phyloP scores from a whole-genome alignment of 192 early-diverging fungal species.

The Coemansia erecta region DNA sequence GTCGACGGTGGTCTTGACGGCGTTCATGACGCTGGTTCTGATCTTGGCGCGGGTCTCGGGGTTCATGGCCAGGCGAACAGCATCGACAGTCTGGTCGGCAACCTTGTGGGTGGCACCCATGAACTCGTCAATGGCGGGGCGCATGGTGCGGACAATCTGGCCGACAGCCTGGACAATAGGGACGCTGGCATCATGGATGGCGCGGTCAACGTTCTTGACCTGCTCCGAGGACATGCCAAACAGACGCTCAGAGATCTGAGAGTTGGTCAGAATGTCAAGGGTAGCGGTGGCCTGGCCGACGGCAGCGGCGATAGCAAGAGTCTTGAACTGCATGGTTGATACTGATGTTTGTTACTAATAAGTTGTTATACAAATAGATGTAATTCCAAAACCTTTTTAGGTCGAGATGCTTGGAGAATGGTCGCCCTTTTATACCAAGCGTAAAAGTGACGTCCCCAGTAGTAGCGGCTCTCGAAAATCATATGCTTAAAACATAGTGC shows the following conservation, averaged over 20 bases:
- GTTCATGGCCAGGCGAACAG: conserved; percentile 46
- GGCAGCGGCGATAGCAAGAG: conserved; percentile 43
- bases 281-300: conserved; percentile 53
- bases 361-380: too few relatives aligned
- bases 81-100: conserved; percentile 38
- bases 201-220: conserved; percentile 53
- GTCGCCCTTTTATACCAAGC: background rate
- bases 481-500: too few relatives aligned
- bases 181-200: conserved; percentile 48
- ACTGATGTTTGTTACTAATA: too few relatives aligned
- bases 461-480: background rate
- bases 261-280: conserved; percentile 47
- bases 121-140: conserved; percentile 43
- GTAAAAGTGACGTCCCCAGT: background rate
- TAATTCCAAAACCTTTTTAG: too few relatives aligned
- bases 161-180: conserved; percentile 48
- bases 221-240: conserved; percentile 49
- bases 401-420: background rate
- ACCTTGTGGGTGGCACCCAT: conserved; percentile 37
- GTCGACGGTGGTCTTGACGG: conserved; percentile 56
- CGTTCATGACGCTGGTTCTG: conserved; percentile 53
- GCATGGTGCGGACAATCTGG: conserved; percentile 55
- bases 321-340: conserved; percentile 46
- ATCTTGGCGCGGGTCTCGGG: conserved; percentile 56
- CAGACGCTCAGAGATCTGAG: conserved; percentile 50